Evolutionary conservation across 2,329 filamentous ascomycete genomes (phyloP), one percentile per base, ranked within the genome.

Genomic region (Fusarium devonianum): DNA sequence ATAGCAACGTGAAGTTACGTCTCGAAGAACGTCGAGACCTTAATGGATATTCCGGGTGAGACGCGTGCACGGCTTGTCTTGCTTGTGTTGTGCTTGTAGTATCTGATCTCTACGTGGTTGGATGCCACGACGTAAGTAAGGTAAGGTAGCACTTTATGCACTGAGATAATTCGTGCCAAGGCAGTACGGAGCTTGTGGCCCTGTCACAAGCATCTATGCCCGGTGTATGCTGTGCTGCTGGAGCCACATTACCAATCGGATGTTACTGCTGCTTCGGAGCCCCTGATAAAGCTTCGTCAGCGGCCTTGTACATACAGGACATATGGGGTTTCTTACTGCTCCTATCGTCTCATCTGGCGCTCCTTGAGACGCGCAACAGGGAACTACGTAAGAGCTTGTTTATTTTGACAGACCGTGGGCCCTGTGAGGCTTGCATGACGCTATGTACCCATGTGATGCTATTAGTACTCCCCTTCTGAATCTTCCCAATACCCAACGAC

Each of bases 11-110:
- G n/a, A n/a, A n/a, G n/a, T n/a, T n/a, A 39, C 55, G 53, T 57
- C 50, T 54, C 39, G 42, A 47, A 6, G 17, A 43, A 26, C 17
- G 35, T 30, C 43, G 42, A 61, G 40, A 58, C 30, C 43, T 37
- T 30, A 28, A 6, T 46, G 54, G 37, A 25, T 49, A 36, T 29
- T 48, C 36, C 21, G 41, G 48, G 55, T 44, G 53, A 59, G 58
- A 63, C 36, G 50, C 28, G n/a, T n/a, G 49, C 48, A 56, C 49
- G 45, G 54, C 38, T 53, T 40, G 40, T 62, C 52, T 49, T 18
- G 40, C 40, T 29, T 37, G 33, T 50, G 33, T 21, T 36, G 43
- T 33, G 34, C 39, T 30, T 38, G n/a, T 47, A 29, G 37, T 48
- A 51, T 41, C 34, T 26, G 38, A 16, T 38, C 13, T 47, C 23